Conservation (phyloP, 2,329 filamentous ascomycete genomes). For the Penicillium sp. region DNA sequence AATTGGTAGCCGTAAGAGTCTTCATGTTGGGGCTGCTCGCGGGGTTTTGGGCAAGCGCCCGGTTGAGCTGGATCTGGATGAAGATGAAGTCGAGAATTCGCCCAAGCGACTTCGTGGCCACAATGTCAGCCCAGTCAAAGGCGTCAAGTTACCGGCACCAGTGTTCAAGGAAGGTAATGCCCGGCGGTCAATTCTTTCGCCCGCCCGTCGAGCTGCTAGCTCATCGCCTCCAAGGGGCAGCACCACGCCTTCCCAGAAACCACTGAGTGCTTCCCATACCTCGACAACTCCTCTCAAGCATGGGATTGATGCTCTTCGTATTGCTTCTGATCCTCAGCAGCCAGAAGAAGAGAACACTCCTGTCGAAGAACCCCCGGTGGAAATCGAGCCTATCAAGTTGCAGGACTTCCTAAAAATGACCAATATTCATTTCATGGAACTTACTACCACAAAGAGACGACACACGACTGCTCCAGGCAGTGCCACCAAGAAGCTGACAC, state of each 20-base stretch:
- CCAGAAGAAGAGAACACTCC: constrained; percentile 46
- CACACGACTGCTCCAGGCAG: constrained; percentile 69
- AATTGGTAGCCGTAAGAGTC: constrained; percentile 68
- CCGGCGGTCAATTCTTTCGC: constrained; percentile 55
- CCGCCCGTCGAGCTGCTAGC: constrained; percentile 42
- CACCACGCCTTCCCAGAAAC: constrained; percentile 53
- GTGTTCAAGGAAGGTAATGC: constrained; percentile 65
- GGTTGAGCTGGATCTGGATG: constrained; percentile 64
- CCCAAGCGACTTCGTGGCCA: constrained; percentile 68
- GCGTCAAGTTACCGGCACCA: constrained; percentile 66
- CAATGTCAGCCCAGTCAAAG: constrained; percentile 74
- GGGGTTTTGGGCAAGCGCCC: constrained; percentile 74
- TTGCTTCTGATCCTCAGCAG: constrained; percentile 38
- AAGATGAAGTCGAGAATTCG: constrained; percentile 56
- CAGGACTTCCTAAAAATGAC: constrained; percentile 95
- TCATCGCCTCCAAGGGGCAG: constrained; percentile 36
- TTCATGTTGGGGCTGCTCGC: constrained; percentile 70
- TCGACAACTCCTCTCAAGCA: constrained; percentile 34
- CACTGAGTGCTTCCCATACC: constrained; percentile 42
- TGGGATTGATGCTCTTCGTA: constrained; percentile 19
- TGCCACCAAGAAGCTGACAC: constrained; percentile 30
- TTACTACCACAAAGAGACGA: constrained; percentile 91
- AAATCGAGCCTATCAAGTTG: constrained; percentile 68
- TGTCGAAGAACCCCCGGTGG: constrained; percentile 45
- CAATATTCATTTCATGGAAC: constrained; percentile 96